These are phyloP conservation scores for Mortierella sp. DNA, from an alignment of 371 early-diverging fungal species.

Conservation along the genomic window DNA sequence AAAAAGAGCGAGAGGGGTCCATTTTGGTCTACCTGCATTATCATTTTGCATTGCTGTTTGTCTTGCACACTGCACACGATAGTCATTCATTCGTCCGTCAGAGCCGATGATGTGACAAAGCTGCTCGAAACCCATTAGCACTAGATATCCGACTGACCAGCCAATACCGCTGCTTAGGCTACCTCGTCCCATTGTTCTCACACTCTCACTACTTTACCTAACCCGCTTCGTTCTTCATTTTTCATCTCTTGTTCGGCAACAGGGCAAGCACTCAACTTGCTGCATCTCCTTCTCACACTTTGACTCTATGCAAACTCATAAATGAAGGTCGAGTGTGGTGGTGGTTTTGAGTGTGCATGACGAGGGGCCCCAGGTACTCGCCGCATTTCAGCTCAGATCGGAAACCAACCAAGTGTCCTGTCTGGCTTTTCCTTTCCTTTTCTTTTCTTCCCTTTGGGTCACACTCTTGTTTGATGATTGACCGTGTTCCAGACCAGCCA, in stretches of 20 bases:
- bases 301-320: neutral
- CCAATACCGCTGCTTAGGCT: no score
- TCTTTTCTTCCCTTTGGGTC: neutral
- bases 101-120: no score
- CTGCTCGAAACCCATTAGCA: no score
- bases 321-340: no score
- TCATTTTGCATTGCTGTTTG: neutral
- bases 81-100: no score
- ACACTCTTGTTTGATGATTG: neutral
- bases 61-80: no score
- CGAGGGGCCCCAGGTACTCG: slow-evolving; percentile 9
- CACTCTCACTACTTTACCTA: neutral
- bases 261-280: slow-evolving; percentile 4
- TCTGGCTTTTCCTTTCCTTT: neutral
- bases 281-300: neutral
- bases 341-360: slow-evolving; percentile 5
- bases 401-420: slow-evolving; percentile 8
- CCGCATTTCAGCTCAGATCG: slow-evolving; percentile 8
- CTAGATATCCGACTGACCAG: no score
- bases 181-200: no score
- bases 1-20: neutral
- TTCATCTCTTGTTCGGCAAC: neutral
- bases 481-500: slow-evolving; percentile 3
- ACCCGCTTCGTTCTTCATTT: neutral
- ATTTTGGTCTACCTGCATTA: neutral